Evolutionary conservation across 768 basidiomycete genomes (phyloP), one percentile per base, ranked within the genome.

Genomic region (Lentinula edodes): DNA sequence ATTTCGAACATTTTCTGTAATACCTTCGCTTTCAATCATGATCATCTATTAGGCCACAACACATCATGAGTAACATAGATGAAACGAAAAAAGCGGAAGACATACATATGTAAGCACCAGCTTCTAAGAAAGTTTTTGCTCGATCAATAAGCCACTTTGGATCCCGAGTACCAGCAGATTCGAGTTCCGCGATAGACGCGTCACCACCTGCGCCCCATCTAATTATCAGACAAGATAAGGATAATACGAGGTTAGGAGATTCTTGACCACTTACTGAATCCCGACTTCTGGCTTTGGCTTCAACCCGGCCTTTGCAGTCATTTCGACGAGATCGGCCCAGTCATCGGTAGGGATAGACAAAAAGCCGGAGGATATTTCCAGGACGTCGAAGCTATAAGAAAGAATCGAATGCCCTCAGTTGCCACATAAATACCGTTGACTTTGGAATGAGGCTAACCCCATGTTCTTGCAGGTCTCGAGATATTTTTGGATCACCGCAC

Each of bases 1-100:
- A 15, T 61, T 65, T 43, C 69, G 66, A 34, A 80, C 78, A 66
- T 80, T 80, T 65, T 80, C 78, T 0, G 78, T 79, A 64, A 80
- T 79, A 12, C 78, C 76, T 61, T 78, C 79, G 60, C 75, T 77
- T 64, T 80, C 78, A 52, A 79, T 80, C 78, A 78, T 76, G 50
- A 79, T 73, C 70, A 77, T 77, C 65, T 68, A 38, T 39, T 4
- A 18, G 9, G 23, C 23, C 23, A 23, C 23, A 23, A 23, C 23
- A 23, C 23, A 23, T 23, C 23, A 23, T 23, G 23, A 23, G 23
- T 23, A 23, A 23, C 2, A 23, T 52, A 10, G 51, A 52, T 6
- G 18, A 35, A 54, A 41, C 8, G n/a, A 34, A 10, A 34, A 13
- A 52, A 53, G 20, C 23, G 23, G 23, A 15, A 18, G 13, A 36